These are phyloP conservation scores for Endotrypanum monterogeii DNA, from an alignment of 208 protist species.

Conservation along the genomic window DNA sequence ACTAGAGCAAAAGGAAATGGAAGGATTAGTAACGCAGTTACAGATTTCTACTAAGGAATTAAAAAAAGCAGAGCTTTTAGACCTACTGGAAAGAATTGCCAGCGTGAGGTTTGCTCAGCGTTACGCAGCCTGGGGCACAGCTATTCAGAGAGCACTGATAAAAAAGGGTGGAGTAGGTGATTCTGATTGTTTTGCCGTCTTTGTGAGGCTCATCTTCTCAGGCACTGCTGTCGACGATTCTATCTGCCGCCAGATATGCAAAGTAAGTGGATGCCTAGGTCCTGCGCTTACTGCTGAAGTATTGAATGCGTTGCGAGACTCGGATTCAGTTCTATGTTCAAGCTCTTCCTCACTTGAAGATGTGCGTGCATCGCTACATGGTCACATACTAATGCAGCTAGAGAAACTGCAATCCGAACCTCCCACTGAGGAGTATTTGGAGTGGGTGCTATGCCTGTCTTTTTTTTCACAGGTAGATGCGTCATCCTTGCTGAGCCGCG, in stretches of 20 bases:
- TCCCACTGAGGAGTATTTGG: constrained; percentile 2
- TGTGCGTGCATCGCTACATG: background rate
- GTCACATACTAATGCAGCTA: background rate
- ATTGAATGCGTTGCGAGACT: constrained; percentile 1
- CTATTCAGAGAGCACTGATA: constrained; percentile 15
- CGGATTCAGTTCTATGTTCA: background rate
- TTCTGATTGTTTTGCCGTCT: background rate
- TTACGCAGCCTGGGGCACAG: constrained; percentile 12
- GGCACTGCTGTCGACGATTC: constrained; percentile 1
- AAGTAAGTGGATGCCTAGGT: background rate
- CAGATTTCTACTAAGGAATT: constrained; percentile 5
- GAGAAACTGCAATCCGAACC: background rate
- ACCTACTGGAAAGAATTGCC: constrained; percentile 12
- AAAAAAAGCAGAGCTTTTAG: background rate
- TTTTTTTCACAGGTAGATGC: constrained; percentile 18
- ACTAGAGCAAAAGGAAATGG: constrained; percentile 13
- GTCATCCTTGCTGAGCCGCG: background rate
- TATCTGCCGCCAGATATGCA: background rate
- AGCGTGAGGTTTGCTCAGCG: background rate
- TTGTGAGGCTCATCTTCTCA: constrained; percentile 3
- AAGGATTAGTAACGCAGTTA: constrained; percentile 2
- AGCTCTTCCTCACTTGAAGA: background rate
- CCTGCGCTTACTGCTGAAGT: background rate
- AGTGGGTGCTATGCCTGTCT: constrained; percentile 25
- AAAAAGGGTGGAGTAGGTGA: background rate